phyloP scores from a whole-genome alignment of 805 yeast genomes.

The Nadsonia fulvescens region DNA sequence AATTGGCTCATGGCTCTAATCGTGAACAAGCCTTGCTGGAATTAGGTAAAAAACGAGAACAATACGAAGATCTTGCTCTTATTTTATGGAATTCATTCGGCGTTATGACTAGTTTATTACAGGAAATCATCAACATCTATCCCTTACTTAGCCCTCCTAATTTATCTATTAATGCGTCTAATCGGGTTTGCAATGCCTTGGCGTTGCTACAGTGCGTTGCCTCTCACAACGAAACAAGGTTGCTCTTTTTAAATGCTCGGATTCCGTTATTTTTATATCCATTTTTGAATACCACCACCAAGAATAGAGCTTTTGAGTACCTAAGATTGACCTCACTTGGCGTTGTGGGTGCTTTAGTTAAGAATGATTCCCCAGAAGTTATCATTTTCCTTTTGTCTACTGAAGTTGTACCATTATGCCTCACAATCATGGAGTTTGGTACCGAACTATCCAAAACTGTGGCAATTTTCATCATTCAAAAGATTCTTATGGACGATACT shows the following conservation, averaged over 20 bases:
- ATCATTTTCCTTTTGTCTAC: constrained; percentile 84
- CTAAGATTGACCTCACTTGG: constrained; percentile 84
- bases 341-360: constrained; percentile 90
- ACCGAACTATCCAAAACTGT: constrained; percentile 90
- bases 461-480: constrained; percentile 89
- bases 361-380: constrained; percentile 90
- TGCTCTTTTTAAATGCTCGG: constrained; percentile 71
- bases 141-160: constrained; percentile 79
- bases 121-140: constrained; percentile 79
- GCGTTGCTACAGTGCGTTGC: constrained; percentile 95
- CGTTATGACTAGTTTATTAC: constrained; percentile 79
- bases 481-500: constrained; percentile 76
- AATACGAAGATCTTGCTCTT: constrained; percentile 81
- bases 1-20: constrained; percentile 75
- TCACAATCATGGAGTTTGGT: constrained; percentile 88
- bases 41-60: constrained; percentile 84
- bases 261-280: constrained; percentile 88
- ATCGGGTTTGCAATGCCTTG: constrained; percentile 87
- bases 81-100: constrained; percentile 94
- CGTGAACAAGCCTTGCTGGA: constrained; percentile 87
- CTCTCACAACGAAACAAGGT: constrained; percentile 79
- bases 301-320: constrained; percentile 86
- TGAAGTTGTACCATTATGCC: constrained; percentile 86
- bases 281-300: constrained; percentile 76
- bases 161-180: constrained; percentile 69